Base-by-base conservation (phyloP, 805 yeast genomes). In the Zygotorulaspora danielsina region DNA sequence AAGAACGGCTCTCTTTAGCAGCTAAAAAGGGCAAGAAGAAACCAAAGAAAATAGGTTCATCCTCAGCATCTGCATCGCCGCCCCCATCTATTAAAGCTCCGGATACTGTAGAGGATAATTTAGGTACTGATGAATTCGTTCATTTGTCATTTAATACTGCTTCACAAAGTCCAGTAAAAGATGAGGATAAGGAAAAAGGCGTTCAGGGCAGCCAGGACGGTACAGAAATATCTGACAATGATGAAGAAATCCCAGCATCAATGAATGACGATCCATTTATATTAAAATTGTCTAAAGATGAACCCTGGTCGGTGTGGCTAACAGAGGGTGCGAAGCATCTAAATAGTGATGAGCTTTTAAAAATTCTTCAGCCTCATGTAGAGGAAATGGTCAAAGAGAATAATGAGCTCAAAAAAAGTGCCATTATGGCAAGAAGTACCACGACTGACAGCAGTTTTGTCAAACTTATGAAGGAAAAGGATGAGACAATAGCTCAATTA, bases 1-100 rank as follows among this genome's bases (percentile, higher is more conserved):
- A 86, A 53, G 96, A 89, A 53, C 70, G 97, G 45, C 69, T 89
- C 37, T 94, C 93, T 1, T 62, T 79, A 45, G 96, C 96, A 1
- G 87, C 95, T 5, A 71, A 75, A 46, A 53, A 63, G 30, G 65
- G 65, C 26, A 53, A 57, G 33, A 54, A 52, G 44, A 59, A 55
- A 42, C 48, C 50, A 36, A 61, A 50, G 42, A 59, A 52, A 44
- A 45, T 41, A 3, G 48, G 56, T 8, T 34, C 58, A n/a, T 19
- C 47, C 12, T 34, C 36, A n/a, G 38, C 35, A 9, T 33, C 47
- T 10, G 19, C 20, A 15, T 31, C 40, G 26, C 21, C 22, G 13
- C 10, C 36, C 7, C 24, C 24, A 21, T 10, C 24, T 8, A 7
- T 10, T 21, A 7, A 5, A 19, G 6, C 17, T 7, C 6, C 17